Base-by-base conservation (phyloP, 768 basidiomycete species). In the Paxillus ammoniavirescens region DNA sequence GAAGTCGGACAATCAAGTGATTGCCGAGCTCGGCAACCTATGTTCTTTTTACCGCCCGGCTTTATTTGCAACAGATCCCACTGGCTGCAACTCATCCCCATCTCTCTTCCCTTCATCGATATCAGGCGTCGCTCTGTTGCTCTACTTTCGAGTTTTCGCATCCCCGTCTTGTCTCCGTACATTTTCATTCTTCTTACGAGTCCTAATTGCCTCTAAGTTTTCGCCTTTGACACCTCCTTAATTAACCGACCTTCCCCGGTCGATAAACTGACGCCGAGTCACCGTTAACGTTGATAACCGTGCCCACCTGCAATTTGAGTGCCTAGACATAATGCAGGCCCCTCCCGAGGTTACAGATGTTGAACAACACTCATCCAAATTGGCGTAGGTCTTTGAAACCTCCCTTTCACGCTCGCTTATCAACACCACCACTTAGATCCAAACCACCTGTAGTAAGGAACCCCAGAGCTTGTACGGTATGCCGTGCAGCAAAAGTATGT, bases 391-490 rank as follows among this genome's bases (percentile, higher is more conserved):
- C 26, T 23, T 26, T 35, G 14, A 49, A 42, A 8, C 12, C 14
- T 47, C 42, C 12, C 55, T 60, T 41, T 55, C 37, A 26, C 26
- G 49, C 28, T 50, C 56, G 47, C 53, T 57, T 35, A 65, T 50
- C 47, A 28, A 21, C 51, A 42, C n/a, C 42, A 21, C 42, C 40
- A 38, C 56, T 21, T 28, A 77, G 76, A 37, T 61, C 73, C 47
- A 79, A 78, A 61, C 53, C 68, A 18, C 75, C 80, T 31, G 71
- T 81, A 42, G 68, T 76, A 35, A 68, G 81, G 56, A 80, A 79
- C 50, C 78, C 80, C 43, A 69, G 81, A 47, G 91, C 91, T 15
- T 93, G 91, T 67, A 91, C 87, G 38, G 89, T 91, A 61, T 93
- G 91, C 69, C 83, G 90, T 42, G 80, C 83, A 49, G 90, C 91